These are phyloP conservation scores for Aspergillus hancockii DNA, from an alignment of 495 filamentous ascomycete genomes.

Conservation along the genomic window DNA sequence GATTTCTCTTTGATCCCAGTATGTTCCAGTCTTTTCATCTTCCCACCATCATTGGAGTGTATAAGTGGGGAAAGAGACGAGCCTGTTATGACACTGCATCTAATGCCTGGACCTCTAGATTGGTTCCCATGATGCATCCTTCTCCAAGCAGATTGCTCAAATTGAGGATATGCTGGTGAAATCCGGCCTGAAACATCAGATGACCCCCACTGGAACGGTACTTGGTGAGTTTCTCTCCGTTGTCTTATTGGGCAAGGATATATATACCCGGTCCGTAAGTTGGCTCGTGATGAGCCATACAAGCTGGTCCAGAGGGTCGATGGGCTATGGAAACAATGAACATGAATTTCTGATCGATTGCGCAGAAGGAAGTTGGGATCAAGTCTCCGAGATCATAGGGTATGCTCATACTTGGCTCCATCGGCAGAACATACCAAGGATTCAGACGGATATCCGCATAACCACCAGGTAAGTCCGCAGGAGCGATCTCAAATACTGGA, in stretches of 20 bases:
- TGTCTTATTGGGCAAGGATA: not conserved
- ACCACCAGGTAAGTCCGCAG: conserved; percentile 62
- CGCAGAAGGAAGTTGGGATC: conserved; percentile 82
- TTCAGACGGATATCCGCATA: conserved; percentile 81
- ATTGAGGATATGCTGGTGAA: conserved; percentile 73
- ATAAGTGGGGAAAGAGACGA: not conserved
- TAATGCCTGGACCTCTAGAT: conserved; percentile 44
- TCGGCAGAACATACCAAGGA: conserved; percentile 65
- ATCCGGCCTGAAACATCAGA: conserved; percentile 69
- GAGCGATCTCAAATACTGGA: not conserved
- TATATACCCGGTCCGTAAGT: not conserved
- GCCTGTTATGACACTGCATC: not conserved
- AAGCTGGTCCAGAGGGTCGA: not conserved
- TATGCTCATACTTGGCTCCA: conserved; percentile 81
- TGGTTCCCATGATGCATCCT: conserved; percentile 70
- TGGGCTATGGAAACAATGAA: not conserved
- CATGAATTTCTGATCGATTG: not conserved
- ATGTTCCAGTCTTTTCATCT: conserved; percentile 18
- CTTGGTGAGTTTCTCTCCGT: conserved; percentile 59
- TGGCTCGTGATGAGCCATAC: not conserved
- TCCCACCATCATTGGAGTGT: not conserved
- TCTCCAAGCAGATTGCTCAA: conserved; percentile 75
- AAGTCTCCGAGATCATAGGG: conserved; percentile 76
- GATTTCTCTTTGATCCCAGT: conserved; percentile 79
- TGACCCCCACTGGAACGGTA: conserved; percentile 85